phyloP scores from a whole-genome alignment of 495 filamentous ascomycete species.

The Neurospora sp. region DNA sequence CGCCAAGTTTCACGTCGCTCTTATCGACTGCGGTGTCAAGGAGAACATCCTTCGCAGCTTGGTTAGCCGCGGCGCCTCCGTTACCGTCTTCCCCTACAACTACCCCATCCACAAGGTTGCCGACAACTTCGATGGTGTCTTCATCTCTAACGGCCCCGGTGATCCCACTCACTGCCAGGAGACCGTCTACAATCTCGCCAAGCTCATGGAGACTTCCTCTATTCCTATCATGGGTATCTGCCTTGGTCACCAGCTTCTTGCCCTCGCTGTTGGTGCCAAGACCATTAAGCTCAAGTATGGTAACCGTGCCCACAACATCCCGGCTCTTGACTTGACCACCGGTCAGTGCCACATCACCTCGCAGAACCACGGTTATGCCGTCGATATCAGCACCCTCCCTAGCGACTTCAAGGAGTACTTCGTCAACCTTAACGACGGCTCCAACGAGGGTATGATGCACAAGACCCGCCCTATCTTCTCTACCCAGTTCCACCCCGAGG shows the following conservation, averaged over 20 bases:
- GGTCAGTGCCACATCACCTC: conserved; percentile 96
- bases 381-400: conserved; percentile 75
- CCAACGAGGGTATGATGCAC: conserved; percentile 96
- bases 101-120: conserved; percentile 97
- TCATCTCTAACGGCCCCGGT: conserved; percentile 96
- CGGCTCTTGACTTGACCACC: conserved; percentile 84
- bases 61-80: conserved; percentile 74
- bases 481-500: conserved; percentile 97
- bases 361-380: conserved; percentile 98
- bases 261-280: conserved; percentile 70
- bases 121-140: conserved; percentile 94
- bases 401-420: conserved; percentile 95
- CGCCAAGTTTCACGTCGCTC: conserved; percentile 80
- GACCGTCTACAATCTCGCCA: conserved; percentile 80
- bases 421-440: conserved; percentile 89
- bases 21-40: conserved; percentile 98
- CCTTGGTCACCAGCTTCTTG: conserved; percentile 82
- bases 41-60: conserved; percentile 97
- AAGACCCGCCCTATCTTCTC: conserved; percentile 93
- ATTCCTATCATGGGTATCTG: conserved; percentile 96
- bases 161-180: conserved; percentile 93
- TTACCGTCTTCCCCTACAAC: conserved; percentile 91
- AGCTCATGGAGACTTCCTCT: conserved; percentile 81
- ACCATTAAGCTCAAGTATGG: conserved; percentile 96
- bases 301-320: conserved; percentile 97